These are phyloP conservation scores for Dryas alaskensis DNA, from an alignment of 306 rosid genomes.

Conservation along the genomic window DNA sequence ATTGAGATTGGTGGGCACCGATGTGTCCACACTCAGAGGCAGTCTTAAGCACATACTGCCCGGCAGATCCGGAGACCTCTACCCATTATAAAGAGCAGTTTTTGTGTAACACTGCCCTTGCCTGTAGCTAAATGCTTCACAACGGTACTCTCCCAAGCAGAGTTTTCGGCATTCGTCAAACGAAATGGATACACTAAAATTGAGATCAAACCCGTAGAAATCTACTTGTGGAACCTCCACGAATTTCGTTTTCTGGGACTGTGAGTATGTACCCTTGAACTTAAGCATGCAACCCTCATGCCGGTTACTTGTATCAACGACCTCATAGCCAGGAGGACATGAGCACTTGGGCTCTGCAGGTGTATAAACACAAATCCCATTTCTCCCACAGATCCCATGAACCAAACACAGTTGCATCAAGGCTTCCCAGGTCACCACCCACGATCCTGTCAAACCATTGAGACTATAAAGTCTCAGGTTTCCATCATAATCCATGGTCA, in stretches of 20 bases:
- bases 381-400: conserved; percentile 39
- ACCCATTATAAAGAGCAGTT: conserved; percentile 27
- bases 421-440: conserved; percentile 54
- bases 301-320: conserved; percentile 3
- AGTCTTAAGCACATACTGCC: conserved; percentile 36
- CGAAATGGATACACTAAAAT: background rate
- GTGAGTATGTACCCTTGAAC: conserved; percentile 8
- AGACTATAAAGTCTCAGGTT: conserved; percentile 39
- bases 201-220: conserved; percentile 39
- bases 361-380: conserved; percentile 11
- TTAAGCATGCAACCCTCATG: conserved; percentile 36
- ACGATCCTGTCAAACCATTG: background rate
- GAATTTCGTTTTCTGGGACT: conserved; percentile 9
- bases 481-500: conserved; percentile 38
- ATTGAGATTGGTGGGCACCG: background rate
- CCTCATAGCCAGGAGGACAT: conserved; percentile 21
- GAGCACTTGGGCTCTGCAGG: conserved; percentile 11
- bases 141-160: conserved; percentile 30
- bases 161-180: conserved; percentile 23
- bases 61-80: conserved; percentile 13
- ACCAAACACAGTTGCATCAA: conserved; percentile 30
- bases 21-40: conserved; percentile 15
- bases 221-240: conserved; percentile 32
- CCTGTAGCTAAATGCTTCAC: conserved; percentile 40
- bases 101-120: conserved; percentile 30